Evolutionary conservation across 2,329 filamentous ascomycete genomes (phyloP).

Genomic region (Domatiomyces catenatus): DNA sequence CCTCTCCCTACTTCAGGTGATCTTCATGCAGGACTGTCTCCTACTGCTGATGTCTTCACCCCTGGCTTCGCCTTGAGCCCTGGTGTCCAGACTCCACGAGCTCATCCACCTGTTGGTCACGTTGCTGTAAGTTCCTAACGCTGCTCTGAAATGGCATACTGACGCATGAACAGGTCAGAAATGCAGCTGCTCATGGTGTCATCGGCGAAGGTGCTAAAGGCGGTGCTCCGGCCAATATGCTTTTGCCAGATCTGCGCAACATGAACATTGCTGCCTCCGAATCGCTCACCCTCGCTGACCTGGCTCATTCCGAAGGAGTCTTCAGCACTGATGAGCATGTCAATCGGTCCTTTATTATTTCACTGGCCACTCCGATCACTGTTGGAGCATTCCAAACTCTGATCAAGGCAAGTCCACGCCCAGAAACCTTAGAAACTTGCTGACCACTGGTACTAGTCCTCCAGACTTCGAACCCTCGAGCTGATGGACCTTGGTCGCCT

Average conservation of each 20-base stretch:
- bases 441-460: conserved; percentile 9
- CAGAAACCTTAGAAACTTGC: neutral
- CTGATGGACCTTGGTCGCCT: conserved; percentile 25
- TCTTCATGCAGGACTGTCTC: conserved; percentile 8
- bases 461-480: conserved; percentile 21
- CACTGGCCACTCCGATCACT: neutral
- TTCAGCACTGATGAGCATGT: conserved; percentile 13
- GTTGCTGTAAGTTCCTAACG: neutral
- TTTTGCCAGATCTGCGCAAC: neutral
- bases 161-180: neutral
- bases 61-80: conserved; percentile 2
- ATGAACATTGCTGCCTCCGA: neutral
- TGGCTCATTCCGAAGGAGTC: conserved; percentile 6
- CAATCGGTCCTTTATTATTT: conserved; percentile 11
- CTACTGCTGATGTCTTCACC: conserved; percentile 14
- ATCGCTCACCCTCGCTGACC: neutral
- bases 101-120: neutral
- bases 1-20: conserved; percentile 19
- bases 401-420: conserved; percentile 1
- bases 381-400: conserved; percentile 2
- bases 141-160: neutral
- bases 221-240: neutral
- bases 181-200: neutral
- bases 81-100: neutral
- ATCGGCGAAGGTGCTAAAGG: neutral